Base-by-base conservation (phyloP, 2,329 filamentous ascomycete species). In the Setomelanomma holmii region DNA sequence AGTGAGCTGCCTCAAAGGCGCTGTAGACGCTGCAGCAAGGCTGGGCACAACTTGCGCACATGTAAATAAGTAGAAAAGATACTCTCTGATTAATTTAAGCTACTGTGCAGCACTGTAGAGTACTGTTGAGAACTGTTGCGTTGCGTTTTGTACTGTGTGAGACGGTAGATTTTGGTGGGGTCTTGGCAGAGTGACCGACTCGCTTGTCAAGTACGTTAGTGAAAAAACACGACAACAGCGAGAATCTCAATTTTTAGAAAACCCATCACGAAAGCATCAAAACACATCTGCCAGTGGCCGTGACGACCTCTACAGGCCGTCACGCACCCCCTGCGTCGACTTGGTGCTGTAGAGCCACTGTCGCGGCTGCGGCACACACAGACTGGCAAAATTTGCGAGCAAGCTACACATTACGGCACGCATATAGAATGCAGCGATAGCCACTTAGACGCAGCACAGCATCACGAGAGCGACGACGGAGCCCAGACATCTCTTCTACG, bases 261-360 rank as follows among this genome's bases (percentile, higher is more conserved):
- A 34, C 24, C 34, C 24, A 51, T 45, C 24, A 60, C 49, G 52
- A 56, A 51, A 44, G 46, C 36, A 44, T 53, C 34, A 51, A 50
- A 55, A 47, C 33, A 55, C 34, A 46, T 43, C 49, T 54, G 55
- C 52, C 20, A 59, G 40, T 34, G 46, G 53, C 51, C 44, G 45
- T 41, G 57, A 59, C 51, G 22, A 50, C 45, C 57, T 53, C 53
- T 63, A 49, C 53, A 58, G 52, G 44, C 51, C 51, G 54, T 54
- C 40, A 39, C 50, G 58, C 54, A 48, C 56, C 55, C 55, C 45
- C 51, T 38, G 56, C 45, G 52, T 61, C 45, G 38, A 44, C 61
- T 53, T 53, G 51, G 52, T 45, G 47, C 49, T 61, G 56, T 49
- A 60, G 41, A 51, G 51, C 44, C 53, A 43, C 55, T 44, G 51